phyloP scores from a whole-genome alignment of 2,329 filamentous ascomycete genomes.

The Calonectria hongkongensis region DNA sequence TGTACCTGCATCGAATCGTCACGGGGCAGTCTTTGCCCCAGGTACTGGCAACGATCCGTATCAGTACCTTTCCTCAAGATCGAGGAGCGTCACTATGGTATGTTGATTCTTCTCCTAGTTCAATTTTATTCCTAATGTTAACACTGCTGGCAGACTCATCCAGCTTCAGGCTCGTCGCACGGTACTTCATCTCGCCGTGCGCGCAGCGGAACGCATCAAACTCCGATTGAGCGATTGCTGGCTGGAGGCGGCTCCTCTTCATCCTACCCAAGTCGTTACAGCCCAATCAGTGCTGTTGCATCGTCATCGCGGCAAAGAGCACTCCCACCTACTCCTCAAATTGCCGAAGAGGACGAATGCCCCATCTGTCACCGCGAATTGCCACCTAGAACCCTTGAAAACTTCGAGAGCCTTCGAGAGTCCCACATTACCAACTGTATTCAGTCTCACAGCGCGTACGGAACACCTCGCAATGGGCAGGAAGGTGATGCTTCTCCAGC shows the following conservation, averaged over 20 bases:
- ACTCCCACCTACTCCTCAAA: slow-evolving; percentile 67
- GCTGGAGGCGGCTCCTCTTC: slow-evolving; percentile 59
- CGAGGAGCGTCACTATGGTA: slow-evolving; percentile 72
- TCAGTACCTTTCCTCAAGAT: slow-evolving; percentile 57
- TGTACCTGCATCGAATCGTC: slow-evolving; percentile 56
- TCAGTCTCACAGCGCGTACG: slow-evolving; percentile 71
- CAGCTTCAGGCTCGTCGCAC: slow-evolving; percentile 50
- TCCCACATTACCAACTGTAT: slow-evolving; percentile 77
- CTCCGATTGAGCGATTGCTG: slow-evolving; percentile 63
- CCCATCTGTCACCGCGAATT: slow-evolving; percentile 85
- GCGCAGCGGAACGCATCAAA: slow-evolving; percentile 58
- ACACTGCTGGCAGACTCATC: slow-evolving; percentile 41
- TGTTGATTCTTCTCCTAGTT: slow-evolving; percentile 46
- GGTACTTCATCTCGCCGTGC: slow-evolving; percentile 54
- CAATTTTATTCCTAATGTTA: slow-evolving; percentile 16
- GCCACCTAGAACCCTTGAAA: slow-evolving; percentile 72
- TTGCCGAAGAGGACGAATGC: slow-evolving; percentile 85
- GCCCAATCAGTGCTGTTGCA: slow-evolving; percentile 55
- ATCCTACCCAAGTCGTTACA: slow-evolving; percentile 57
- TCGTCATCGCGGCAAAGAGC: slow-evolving; percentile 63
- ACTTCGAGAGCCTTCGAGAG: slow-evolving; percentile 74
- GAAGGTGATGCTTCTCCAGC: slow-evolving; percentile 53
- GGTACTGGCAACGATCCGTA: slow-evolving; percentile 60
- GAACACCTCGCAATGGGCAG: slow-evolving; percentile 57
- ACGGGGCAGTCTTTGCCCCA: slow-evolving; percentile 61